Base-by-base conservation (phyloP, 768 basidiomycete genomes). In the Tylopilus vinaceipallidus region DNA sequence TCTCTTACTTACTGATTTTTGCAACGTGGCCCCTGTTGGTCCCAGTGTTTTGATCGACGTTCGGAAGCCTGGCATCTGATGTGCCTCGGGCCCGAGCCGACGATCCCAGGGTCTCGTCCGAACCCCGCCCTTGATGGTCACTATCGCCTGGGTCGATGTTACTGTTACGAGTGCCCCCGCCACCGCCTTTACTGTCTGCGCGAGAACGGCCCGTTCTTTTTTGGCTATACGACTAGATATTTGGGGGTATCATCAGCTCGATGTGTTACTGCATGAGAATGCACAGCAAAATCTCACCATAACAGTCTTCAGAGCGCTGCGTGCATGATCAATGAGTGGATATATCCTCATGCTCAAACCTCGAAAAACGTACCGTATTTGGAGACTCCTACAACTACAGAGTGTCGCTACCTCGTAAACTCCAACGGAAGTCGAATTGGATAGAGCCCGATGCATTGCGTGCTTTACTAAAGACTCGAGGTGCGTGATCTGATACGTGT, bases 341-440 rank as follows among this genome's bases (percentile, higher is more conserved):
- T 41, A 45, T 45, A 49, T 11, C 52, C 53, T 24, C 42, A 37
- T 23, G 34, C 45, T 40, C 36, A 62, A 59, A 57, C 6, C 48
- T 58, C 14, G 3, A 29, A 47, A 48, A 50, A 77, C 80, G 42
- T 69, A 88, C 84, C 94, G 77, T 58, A 97, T 92, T 62, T 97
- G 94, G 49, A 98, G 72, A 62, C 89, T 88, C 54, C 91, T 81
- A 65, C 88, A 90, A 55, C 83, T 89, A 62, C 91, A 93, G 4
- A 98, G 72, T 3, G 95, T 95, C 9, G 95, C 91, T 10, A 97
- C 93, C 66, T 97, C 94, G 64, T 98, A 98, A 37, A 98, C 88
- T 23, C 88, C 90, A 17, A 95, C 90, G 23, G 89, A 91, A 12
- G 87, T 91, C 24, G 83, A 80, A 60, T 91, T 90, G 27, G 86